A percentile compares a stretch with the other conserved stretches of the same genome.
Conservation (phyloP, 352 stramenopile species). For the Globisporangium spiculum region DNA sequence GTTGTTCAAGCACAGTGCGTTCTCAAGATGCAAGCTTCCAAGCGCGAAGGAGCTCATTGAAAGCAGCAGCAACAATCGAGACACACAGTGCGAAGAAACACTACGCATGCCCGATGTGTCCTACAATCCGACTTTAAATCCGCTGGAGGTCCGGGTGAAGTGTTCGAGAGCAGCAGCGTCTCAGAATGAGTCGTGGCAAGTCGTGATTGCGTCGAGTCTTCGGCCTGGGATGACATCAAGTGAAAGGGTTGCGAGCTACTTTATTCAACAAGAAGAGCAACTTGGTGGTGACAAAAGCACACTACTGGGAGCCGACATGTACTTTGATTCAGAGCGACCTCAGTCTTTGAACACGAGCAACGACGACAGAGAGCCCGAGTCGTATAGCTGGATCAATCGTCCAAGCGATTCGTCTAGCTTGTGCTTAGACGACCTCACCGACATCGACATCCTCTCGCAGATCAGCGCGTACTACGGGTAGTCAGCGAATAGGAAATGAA, state of each 20-base stretch:
- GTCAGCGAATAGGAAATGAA: neutral
- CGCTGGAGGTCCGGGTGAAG: conserved; percentile 52
- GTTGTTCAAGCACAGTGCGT: conserved; percentile 7
- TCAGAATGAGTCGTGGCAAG: conserved; percentile 22
- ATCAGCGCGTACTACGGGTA: conserved; percentile 34
- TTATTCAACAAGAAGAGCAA: conserved; percentile 1
- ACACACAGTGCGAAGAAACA: neutral
- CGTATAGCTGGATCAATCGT: conserved; percentile 10
- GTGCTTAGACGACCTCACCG: conserved; percentile 54
- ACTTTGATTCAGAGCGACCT: neutral
- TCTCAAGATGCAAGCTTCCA: conserved; percentile 1
- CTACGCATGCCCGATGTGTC: conserved; percentile 32
- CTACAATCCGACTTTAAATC: conserved; percentile 40
- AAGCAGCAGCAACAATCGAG: neutral
- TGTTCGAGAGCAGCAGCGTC: conserved; percentile 20
- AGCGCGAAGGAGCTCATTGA: neutral
- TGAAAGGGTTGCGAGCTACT: conserved; percentile 2
- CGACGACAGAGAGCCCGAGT: conserved; percentile 8
- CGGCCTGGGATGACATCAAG: conserved; percentile 18
- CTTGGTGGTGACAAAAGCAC: neutral
- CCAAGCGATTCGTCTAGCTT: conserved; percentile 34
- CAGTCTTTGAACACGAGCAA: neutral
- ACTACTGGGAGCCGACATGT: neutral
- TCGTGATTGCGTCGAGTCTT: conserved; percentile 39
- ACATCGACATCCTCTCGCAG: conserved; percentile 51